Evolutionary conservation across 805 yeast species (phyloP).

Genomic region (Metschnikowia vanudenii): DNA sequence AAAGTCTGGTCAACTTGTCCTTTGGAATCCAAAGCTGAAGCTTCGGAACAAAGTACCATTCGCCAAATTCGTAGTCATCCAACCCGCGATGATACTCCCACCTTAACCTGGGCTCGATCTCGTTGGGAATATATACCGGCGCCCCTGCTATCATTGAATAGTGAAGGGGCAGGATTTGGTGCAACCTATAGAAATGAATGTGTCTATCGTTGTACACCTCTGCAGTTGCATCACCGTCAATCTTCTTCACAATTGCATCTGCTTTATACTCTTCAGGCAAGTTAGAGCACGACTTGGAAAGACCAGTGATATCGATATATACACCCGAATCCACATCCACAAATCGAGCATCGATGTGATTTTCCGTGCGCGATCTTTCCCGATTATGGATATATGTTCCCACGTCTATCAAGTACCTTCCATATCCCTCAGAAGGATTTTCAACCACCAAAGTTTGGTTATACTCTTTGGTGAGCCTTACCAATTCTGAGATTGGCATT

Average conservation of each 20-base stretch:
- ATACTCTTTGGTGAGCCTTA: slow-evolving; percentile 7
- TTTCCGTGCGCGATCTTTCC: slow-evolving; percentile 13
- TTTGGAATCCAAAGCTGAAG: slow-evolving; percentile 23
- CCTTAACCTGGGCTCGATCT: slow-evolving; percentile 17
- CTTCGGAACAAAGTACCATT: slow-evolving; percentile 19
- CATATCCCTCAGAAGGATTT: slow-evolving; percentile 21
- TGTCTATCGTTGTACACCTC: slow-evolving; percentile 21
- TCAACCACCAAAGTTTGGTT: slow-evolving; percentile 21
- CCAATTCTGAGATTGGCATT: slow-evolving; percentile 18
- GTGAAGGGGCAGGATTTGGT: slow-evolving; percentile 21
- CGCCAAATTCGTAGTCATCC: slow-evolving; percentile 8
- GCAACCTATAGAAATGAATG: slow-evolving; percentile 20
- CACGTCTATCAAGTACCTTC: slow-evolving; percentile 20
- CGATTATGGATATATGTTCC: slow-evolving; percentile 22
- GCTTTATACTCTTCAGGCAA: slow-evolving; percentile 15
- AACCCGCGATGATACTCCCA: slow-evolving; percentile 23
- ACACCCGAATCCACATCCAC: slow-evolving; percentile 19
- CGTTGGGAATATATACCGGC: slow-evolving; percentile 19
- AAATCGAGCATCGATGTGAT: slow-evolving; percentile 19
- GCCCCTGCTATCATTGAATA: slow-evolving; percentile 21
- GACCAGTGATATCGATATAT: slow-evolving; percentile 20
- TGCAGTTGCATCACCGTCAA: slow-evolving; percentile 7
- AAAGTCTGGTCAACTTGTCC: slow-evolving; percentile 12
- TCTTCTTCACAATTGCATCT: slow-evolving; percentile 14
- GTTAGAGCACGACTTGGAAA: slow-evolving; percentile 14